phyloP scores from a whole-genome alignment of 306 rosid species.

The Glycine soja region DNA sequence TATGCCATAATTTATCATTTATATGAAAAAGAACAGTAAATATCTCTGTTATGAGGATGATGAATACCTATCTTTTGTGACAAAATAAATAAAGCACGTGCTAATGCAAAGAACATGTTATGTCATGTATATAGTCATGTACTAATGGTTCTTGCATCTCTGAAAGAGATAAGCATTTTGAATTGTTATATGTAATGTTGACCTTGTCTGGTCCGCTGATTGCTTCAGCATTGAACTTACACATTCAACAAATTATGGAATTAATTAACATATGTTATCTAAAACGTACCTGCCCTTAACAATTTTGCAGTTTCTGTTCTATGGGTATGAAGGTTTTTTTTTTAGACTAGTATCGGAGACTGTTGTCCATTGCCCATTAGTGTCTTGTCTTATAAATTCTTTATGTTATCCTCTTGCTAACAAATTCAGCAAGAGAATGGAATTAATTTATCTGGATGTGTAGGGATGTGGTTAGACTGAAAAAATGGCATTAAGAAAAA shows the following conservation, averaged over 20 bases:
- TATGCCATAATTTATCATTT: not conserved
- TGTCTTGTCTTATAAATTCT: conserved; percentile 17
- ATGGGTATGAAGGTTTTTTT: not conserved
- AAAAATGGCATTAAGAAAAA: conserved; percentile 16
- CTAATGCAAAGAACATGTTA: conserved; percentile 10
- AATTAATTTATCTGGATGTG: not conserved
- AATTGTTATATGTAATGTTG: not conserved
- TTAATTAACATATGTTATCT: not conserved
- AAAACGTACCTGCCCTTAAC: not conserved
- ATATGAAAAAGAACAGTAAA: conserved; percentile 6
- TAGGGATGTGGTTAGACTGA: not conserved
- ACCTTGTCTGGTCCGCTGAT: not conserved
- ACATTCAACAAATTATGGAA: not conserved
- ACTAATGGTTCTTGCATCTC: not conserved
- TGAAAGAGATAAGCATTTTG: conserved; percentile 2
- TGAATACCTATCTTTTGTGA: not conserved
- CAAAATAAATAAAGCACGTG: not conserved
- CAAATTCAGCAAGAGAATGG: conserved; percentile 1
- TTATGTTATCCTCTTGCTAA: not conserved
- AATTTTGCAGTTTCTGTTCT: not conserved
- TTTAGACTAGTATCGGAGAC: not conserved
- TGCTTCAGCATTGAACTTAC: not conserved
- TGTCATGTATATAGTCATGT: not conserved
- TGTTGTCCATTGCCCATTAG: not conserved
- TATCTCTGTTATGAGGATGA: conserved; percentile 17